Evolutionary conservation across 257 asterid species (phyloP).

Genomic region (Nicotiana noctiflora): DNA sequence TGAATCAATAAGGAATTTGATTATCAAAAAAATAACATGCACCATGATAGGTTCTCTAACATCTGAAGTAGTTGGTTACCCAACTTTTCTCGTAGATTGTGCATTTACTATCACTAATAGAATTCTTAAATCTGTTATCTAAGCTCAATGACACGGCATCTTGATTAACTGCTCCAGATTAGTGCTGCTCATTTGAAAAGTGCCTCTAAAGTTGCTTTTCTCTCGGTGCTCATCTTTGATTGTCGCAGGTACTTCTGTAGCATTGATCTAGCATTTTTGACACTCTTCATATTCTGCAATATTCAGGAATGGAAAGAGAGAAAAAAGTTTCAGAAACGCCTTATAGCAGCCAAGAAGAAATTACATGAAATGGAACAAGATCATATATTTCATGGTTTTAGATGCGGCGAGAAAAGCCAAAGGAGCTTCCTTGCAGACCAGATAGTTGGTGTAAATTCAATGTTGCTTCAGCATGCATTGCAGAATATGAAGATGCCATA

Average conservation of each 20-base stretch:
- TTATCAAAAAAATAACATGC: background rate
- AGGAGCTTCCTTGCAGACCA: slow-evolving; percentile 66
- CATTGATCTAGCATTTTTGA: slow-evolving; percentile 5
- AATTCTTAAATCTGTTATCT: background rate
- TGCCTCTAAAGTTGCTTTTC: slow-evolving; percentile 2
- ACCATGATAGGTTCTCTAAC: background rate
- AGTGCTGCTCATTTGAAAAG: background rate
- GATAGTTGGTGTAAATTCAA: slow-evolving; percentile 65
- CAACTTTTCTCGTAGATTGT: background rate
- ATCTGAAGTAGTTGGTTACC: background rate
- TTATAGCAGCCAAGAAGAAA: slow-evolving; percentile 87
- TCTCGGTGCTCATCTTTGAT: background rate
- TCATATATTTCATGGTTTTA: slow-evolving; percentile 78
- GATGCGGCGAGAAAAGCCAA: slow-evolving; percentile 71
- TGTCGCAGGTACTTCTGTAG: background rate
- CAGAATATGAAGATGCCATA: slow-evolving; percentile 29
- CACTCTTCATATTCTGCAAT: slow-evolving; percentile 15
- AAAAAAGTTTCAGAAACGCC: slow-evolving; percentile 66
- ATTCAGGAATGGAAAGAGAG: slow-evolving; percentile 95
- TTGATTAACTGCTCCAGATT: background rate
- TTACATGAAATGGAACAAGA: slow-evolving; percentile 78
- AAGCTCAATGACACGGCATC: background rate
- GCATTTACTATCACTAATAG: background rate
- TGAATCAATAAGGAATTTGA: background rate
- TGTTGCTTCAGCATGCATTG: slow-evolving; percentile 65